phyloP scores from a whole-genome alignment of 2,329 filamentous ascomycete species.

The Penicillium sp. region DNA sequence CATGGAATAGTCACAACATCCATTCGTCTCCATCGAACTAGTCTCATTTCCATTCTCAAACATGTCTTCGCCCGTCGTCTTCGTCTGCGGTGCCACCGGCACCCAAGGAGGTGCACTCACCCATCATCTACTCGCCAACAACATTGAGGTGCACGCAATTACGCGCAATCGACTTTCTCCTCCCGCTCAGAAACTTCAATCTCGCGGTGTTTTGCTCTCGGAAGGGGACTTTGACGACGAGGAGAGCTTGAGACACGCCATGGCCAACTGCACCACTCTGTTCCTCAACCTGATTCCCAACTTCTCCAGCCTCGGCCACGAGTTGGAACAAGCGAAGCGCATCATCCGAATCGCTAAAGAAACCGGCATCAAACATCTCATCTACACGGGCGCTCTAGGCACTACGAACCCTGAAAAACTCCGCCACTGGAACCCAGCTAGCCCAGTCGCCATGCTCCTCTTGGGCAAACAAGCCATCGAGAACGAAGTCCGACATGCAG shows the following conservation, averaged over 20 bases:
- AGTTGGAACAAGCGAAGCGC: slow-evolving; percentile 28
- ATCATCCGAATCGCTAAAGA: slow-evolving; percentile 28
- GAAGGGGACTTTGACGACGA: slow-evolving; percentile 34
- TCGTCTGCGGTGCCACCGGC: slow-evolving; percentile 34
- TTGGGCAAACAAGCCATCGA: slow-evolving; percentile 47
- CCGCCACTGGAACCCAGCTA: slow-evolving; percentile 25
- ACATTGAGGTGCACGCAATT: slow-evolving; percentile 34
- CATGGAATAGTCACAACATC: background rate
- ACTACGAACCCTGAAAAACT: slow-evolving; percentile 31
- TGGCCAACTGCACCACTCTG: slow-evolving; percentile 30
- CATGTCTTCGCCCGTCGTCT: slow-evolving; percentile 20
- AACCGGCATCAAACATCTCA: slow-evolving; percentile 32
- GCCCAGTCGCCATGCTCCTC: slow-evolving; percentile 31
- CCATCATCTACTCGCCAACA: slow-evolving; percentile 27
- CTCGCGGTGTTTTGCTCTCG: slow-evolving; percentile 29
- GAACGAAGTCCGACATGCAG: slow-evolving; percentile 33
- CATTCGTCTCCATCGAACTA: no score
- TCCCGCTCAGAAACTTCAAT: slow-evolving; percentile 27
- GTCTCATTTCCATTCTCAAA: slow-evolving; percentile 3
- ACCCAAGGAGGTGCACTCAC: slow-evolving; percentile 31
- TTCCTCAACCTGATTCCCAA: slow-evolving; percentile 29
- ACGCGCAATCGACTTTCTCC: slow-evolving; percentile 29
- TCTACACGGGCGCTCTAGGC: slow-evolving; percentile 31
- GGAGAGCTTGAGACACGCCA: slow-evolving; percentile 25
- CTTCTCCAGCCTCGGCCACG: slow-evolving; percentile 11